Conservation (phyloP, 176 grass and related monocot species). For the Thalia dealbata region DNA sequence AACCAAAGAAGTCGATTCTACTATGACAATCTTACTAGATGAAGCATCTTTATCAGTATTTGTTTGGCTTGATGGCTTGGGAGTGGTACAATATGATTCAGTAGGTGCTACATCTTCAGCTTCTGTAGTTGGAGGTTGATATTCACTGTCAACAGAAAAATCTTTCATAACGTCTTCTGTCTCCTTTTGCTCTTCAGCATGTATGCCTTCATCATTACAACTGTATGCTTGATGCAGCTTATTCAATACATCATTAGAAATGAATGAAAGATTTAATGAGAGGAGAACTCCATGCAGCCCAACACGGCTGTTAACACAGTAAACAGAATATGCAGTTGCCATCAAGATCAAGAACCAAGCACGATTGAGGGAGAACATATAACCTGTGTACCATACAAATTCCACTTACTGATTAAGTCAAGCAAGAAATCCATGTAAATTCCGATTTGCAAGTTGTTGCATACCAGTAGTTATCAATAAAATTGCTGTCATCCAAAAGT, state of each 20-base stretch:
- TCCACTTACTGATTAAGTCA: slow-evolving; percentile 9
- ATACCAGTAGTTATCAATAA: slow-evolving; percentile 81
- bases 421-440: not conserved
- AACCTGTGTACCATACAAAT: slow-evolving; percentile 43
- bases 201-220: slow-evolving; percentile 34
- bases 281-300: slow-evolving; percentile 77
- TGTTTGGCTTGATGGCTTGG: slow-evolving; percentile 51
- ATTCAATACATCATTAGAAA: slow-evolving; percentile 88
- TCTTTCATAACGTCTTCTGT: slow-evolving; percentile 71
- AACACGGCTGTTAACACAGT: slow-evolving; percentile 55
- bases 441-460: slow-evolving; percentile 6
- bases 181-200: slow-evolving; percentile 40
- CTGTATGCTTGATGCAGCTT: slow-evolving; percentile 69
- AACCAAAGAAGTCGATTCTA: slow-evolving; percentile 52
- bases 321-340: slow-evolving; percentile 72
- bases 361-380: slow-evolving; percentile 78
- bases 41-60: slow-evolving; percentile 66
- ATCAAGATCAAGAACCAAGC: slow-evolving; percentile 74
- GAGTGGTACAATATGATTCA: slow-evolving; percentile 50
- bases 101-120: slow-evolving; percentile 42
- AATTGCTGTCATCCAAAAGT: slow-evolving; percentile 91
- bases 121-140: slow-evolving; percentile 50
- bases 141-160: slow-evolving; percentile 55
- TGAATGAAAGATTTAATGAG: slow-evolving; percentile 78
- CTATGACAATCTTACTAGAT: slow-evolving; percentile 60